Percentiles rank a stretch among this genome's conserved stretches.
Evolutionary conservation across 768 basidiomycete species (phyloP).

Genomic region (Tylopilus sp.): DNA sequence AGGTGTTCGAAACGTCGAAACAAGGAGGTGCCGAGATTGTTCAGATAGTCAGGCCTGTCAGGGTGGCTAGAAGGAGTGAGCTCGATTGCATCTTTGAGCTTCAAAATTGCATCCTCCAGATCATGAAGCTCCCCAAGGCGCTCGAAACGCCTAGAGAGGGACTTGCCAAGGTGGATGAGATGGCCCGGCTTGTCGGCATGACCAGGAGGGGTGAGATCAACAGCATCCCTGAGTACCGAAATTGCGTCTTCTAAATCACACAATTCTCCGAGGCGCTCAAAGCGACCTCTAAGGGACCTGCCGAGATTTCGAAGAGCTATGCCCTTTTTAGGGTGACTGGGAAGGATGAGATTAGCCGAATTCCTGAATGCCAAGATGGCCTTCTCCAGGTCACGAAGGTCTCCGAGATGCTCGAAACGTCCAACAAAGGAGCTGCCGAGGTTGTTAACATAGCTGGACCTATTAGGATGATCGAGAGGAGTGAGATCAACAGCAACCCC

Average conservation of each 20-base stretch:
- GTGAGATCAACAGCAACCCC: not conserved
- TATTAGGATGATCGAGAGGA: not conserved
- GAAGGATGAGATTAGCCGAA: not conserved
- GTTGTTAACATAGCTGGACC: not conserved
- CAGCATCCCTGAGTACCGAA: not conserved
- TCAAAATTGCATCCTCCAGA: slow-evolving; percentile 1
- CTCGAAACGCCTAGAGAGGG: not conserved
- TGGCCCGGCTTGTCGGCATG: not conserved
- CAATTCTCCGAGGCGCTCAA: not conserved
- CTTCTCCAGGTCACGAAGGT: not conserved
- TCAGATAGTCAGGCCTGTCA: not conserved
- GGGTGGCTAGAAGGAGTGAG: not conserved
- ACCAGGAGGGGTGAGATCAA: not conserved
- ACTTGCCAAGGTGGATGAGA: not conserved
- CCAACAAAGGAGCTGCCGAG: not conserved
- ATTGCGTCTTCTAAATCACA: not conserved
- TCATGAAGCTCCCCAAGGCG: not conserved
- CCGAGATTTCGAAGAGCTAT: not conserved
- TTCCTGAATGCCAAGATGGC: not conserved
- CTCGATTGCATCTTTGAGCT: not conserved
- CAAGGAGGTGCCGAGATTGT: not conserved
- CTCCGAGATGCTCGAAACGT: not conserved
- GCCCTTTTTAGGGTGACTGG: not conserved
- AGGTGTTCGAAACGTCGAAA: not conserved
- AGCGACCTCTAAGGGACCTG: not conserved